phyloP scores from a whole-genome alignment of 1,284 basidiomycete genomes.

The Naganishia sp. region DNA sequence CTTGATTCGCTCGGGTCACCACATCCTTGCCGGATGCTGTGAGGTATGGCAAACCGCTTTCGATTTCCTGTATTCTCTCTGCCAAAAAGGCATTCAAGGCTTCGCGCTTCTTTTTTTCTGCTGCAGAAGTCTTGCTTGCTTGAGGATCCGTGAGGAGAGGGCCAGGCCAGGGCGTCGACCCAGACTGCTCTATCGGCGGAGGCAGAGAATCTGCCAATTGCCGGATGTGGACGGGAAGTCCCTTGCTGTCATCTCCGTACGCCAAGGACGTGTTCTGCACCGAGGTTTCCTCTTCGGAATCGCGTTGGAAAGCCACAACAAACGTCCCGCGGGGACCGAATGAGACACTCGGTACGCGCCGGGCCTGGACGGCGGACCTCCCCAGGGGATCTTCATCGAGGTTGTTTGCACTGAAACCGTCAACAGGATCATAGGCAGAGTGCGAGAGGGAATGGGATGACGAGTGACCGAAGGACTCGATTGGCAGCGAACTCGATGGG shows the following conservation, averaged over 20 bases:
- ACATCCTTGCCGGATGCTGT: slow-evolving; percentile 55
- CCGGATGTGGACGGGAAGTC: slow-evolving; percentile 68
- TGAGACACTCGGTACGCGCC: slow-evolving; percentile 70
- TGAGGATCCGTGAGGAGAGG: slow-evolving; percentile 77
- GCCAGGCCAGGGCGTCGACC: slow-evolving; percentile 71
- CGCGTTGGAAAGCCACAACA: slow-evolving; percentile 79
- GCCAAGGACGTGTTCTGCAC: slow-evolving; percentile 66
- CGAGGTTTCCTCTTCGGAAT: slow-evolving; percentile 66
- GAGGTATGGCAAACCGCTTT: slow-evolving; percentile 72
- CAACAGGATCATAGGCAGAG: slow-evolving; percentile 29
- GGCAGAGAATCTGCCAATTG: slow-evolving; percentile 69
- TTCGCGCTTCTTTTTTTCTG: slow-evolving; percentile 77
- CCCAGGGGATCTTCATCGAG: slow-evolving; percentile 72
- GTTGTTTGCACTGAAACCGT: background rate
- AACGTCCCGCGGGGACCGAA: slow-evolving; percentile 89
- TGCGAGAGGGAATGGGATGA: slow-evolving; percentile 1
- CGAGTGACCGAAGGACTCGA: slow-evolving; percentile 1
- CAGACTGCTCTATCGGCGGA: slow-evolving; percentile 63
- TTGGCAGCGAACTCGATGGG: background rate
- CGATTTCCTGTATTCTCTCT: slow-evolving; percentile 72
- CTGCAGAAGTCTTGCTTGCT: slow-evolving; percentile 62
- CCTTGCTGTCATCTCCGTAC: slow-evolving; percentile 59
- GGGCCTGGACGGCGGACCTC: slow-evolving; percentile 62
- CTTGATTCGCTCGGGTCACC: slow-evolving; percentile 62
- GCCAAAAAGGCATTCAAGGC: slow-evolving; percentile 73